Conservation (phyloP, 768 basidiomycete species). For the Calocybe indica region DNA sequence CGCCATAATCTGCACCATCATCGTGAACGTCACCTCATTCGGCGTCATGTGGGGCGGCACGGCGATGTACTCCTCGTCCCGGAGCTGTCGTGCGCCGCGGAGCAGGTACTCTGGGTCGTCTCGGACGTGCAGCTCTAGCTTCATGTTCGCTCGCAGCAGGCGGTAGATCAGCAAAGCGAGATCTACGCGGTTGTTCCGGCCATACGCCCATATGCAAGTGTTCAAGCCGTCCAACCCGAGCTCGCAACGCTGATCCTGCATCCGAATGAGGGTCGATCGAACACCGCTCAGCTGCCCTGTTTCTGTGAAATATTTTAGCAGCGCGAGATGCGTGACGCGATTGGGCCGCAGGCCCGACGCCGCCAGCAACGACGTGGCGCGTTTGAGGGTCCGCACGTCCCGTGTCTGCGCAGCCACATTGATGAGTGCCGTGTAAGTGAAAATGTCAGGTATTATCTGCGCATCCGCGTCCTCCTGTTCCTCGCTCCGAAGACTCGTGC, state of each 20-base stretch:
- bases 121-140: constrained; percentile 20
- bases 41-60: constrained; percentile 41
- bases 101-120: constrained; percentile 26
- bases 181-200: constrained; percentile 43
- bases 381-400: constrained; percentile 35
- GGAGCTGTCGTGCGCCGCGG: constrained; percentile 29
- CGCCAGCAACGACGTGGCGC: constrained; percentile 48
- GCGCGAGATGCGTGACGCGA: constrained; percentile 54
- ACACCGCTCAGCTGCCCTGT: constrained; percentile 45
- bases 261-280: constrained; percentile 46
- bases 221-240: constrained; percentile 66
- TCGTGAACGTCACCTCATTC: constrained; percentile 61
- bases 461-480: constrained; percentile 9
- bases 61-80: constrained; percentile 38
- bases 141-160: constrained; percentile 48
- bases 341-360: constrained; percentile 51
- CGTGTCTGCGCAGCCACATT: constrained; percentile 53
- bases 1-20: constrained; percentile 63
- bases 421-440: constrained; percentile 66
- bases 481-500: constrained; percentile 4
- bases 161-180: constrained; percentile 59
- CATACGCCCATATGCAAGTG: constrained; percentile 66
- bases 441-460: constrained; percentile 49
- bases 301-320: constrained; percentile 50
- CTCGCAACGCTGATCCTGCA: constrained; percentile 43